Evolutionary conservation across 2,329 filamentous ascomycete species (phyloP).

Genomic region (Graphilbum fragrans): DNA sequence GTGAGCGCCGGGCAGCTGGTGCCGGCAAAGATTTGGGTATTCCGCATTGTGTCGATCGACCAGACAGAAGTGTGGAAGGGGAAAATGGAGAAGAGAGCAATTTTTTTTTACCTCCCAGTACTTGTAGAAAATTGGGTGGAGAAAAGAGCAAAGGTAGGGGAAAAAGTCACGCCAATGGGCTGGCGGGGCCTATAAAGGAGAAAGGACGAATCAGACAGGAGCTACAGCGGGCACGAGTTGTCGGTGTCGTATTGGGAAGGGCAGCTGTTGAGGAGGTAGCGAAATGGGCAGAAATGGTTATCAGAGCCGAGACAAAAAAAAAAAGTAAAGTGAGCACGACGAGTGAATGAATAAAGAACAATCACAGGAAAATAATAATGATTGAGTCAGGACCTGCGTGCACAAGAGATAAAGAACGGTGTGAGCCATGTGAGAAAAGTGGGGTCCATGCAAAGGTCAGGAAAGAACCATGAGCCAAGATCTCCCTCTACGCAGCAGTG

Average conservation of each 20-base stretch:
- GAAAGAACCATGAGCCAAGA: no score
- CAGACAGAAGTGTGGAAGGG: background rate
- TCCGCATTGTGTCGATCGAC: conserved; percentile 17
- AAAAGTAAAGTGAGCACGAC: background rate
- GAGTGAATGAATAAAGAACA: background rate
- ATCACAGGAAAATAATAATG: no score
- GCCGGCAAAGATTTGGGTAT: conserved; percentile 56
- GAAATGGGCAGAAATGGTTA: background rate
- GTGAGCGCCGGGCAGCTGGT: conserved; percentile 55
- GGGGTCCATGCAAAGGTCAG: no score
- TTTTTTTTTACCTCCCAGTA: background rate
- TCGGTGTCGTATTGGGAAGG: no score
- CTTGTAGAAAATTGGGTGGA: background rate
- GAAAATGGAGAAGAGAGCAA: background rate
- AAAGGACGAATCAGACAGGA: background rate
- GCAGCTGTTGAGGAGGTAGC: no score
- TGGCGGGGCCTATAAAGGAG: background rate
- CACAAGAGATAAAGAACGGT: no score
- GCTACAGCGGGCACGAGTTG: no score
- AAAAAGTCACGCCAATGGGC: no score
- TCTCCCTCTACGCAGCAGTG: no score
- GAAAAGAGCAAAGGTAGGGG: background rate
- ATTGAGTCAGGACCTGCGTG: no score
- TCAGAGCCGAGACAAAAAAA: no score
- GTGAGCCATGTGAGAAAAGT: background rate